Percentiles rank a stretch among this genome's conserved stretches.
Evolutionary conservation across 257 asterid species (phyloP).

Genomic region (Solanum chaucha): DNA sequence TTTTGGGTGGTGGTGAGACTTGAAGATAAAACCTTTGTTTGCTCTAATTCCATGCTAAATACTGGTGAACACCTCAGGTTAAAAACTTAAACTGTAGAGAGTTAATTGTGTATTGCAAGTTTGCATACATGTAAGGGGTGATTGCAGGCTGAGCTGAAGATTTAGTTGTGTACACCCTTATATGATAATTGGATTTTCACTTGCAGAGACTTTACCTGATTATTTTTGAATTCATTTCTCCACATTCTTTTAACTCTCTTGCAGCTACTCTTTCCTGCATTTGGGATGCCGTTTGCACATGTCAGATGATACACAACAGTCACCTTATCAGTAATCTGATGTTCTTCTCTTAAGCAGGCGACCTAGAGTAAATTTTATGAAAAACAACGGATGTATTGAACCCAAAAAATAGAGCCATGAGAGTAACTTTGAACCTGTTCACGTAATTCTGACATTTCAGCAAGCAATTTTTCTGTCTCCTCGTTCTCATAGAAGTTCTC

Average conservation of each 20-base stretch:
- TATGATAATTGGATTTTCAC: neutral
- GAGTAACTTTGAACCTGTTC: slow-evolving; percentile 28
- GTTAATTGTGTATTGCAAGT: neutral
- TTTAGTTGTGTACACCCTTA: neutral
- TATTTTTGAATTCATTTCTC: slow-evolving; percentile 32
- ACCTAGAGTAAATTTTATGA: slow-evolving; percentile 1
- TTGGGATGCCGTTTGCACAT: neutral
- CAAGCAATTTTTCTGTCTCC: slow-evolving; percentile 38
- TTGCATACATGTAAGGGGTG: neutral
- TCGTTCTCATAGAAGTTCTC: slow-evolving; percentile 41
- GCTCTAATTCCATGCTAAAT: neutral
- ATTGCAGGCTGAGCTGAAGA: neutral
- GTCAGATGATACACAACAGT: neutral
- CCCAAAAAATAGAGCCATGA: neutral
- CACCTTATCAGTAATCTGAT: slow-evolving; percentile 16
- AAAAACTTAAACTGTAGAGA: neutral
- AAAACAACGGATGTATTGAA: slow-evolving; percentile 6
- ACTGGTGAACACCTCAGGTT: neutral
- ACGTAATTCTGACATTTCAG: slow-evolving; percentile 43
- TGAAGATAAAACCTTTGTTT: neutral
- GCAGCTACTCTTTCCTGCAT: slow-evolving; percentile 32
- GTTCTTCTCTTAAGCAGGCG: slow-evolving; percentile 16
- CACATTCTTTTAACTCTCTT: slow-evolving; percentile 31
- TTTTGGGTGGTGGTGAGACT: neutral
- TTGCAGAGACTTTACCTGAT: slow-evolving; percentile 22